Conservation (phyloP, 495 filamentous ascomycete species). For the Annulohypoxylon bovei region DNA sequence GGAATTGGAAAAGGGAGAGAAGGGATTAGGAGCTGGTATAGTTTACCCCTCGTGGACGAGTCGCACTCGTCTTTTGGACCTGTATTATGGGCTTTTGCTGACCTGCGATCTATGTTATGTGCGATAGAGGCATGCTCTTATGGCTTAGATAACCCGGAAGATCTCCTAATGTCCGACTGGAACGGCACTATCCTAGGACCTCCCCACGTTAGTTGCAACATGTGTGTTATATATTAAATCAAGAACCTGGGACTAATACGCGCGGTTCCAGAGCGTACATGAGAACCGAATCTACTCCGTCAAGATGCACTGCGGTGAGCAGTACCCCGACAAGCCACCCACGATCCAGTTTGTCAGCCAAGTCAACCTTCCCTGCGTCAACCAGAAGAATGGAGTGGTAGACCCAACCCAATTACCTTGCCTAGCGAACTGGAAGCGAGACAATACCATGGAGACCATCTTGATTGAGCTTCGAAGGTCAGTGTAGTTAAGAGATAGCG, state of each 20-base stretch:
- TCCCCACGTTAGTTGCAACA: constrained; percentile 77
- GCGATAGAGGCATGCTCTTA: constrained; percentile 92
- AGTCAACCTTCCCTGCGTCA: constrained; percentile 95
- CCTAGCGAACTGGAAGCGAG: constrained; percentile 86
- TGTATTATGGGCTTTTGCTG: not conserved
- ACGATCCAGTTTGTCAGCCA: constrained; percentile 89
- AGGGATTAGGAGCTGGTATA: constrained; percentile 91
- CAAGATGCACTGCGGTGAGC: constrained; percentile 92
- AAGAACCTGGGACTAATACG: constrained; percentile 16
- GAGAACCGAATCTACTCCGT: constrained; percentile 99
- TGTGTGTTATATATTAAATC: not conserved
- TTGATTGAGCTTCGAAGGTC: constrained; percentile 86
- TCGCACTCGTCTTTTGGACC: not conserved
- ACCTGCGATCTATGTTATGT: not conserved
- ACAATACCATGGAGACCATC: constrained; percentile 93
- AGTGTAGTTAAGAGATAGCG: not conserved
- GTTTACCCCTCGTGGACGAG: not conserved
- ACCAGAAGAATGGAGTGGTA: constrained; percentile 79
- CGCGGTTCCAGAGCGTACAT: constrained; percentile 76
- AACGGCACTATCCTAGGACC: constrained; percentile 97
- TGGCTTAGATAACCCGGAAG: constrained; percentile 92
- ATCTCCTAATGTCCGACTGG: constrained; percentile 98
- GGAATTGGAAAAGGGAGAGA: constrained; percentile 98
- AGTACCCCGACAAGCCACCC: constrained; percentile 90
- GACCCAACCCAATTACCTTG: constrained; percentile 84